phyloP scores from a whole-genome alignment of 306 rosid genomes.

The Corylus americana region DNA sequence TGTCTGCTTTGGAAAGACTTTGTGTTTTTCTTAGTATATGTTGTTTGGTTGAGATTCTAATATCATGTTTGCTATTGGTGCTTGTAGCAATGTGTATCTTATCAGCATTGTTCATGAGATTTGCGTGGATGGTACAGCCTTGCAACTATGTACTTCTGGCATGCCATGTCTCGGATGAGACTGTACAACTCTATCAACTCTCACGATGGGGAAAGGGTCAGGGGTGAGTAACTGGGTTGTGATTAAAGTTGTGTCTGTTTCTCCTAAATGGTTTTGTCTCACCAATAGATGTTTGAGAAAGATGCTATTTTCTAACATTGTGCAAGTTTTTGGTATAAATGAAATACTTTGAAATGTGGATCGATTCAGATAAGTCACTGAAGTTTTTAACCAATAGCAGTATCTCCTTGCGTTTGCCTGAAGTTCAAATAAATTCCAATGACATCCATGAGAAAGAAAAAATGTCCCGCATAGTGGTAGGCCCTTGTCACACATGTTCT shows the following conservation, averaged over 20 bases:
- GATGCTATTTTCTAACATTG: neutral
- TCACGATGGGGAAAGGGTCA: constrained; percentile 41
- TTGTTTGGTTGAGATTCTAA: too few relatives aligned
- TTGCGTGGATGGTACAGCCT: constrained; percentile 79
- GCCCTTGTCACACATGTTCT: too few relatives aligned
- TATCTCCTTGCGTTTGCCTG: too few relatives aligned
- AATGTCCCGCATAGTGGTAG: too few relatives aligned
- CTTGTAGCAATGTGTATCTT: constrained; percentile 70
- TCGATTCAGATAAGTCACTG: too few relatives aligned
- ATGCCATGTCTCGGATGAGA: constrained; percentile 73
- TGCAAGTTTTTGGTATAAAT: neutral
- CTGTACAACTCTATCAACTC: constrained; percentile 64
- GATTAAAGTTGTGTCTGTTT: neutral
- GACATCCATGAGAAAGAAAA: too few relatives aligned
- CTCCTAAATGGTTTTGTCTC: too few relatives aligned
- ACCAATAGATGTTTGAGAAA: neutral
- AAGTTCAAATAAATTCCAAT: too few relatives aligned
- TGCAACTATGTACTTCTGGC: constrained; percentile 63
- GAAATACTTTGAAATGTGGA: neutral
- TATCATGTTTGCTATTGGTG: constrained; percentile 2
- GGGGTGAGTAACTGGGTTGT: constrained; percentile 35
- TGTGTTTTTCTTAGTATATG: too few relatives aligned
- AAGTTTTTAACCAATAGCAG: too few relatives aligned
- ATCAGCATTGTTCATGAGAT: constrained; percentile 66
- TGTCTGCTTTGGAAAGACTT: too few relatives aligned